Evolutionary conservation across 208 protist genomes (phyloP).

Genomic region (Wallacemonas rigidus): DNA sequence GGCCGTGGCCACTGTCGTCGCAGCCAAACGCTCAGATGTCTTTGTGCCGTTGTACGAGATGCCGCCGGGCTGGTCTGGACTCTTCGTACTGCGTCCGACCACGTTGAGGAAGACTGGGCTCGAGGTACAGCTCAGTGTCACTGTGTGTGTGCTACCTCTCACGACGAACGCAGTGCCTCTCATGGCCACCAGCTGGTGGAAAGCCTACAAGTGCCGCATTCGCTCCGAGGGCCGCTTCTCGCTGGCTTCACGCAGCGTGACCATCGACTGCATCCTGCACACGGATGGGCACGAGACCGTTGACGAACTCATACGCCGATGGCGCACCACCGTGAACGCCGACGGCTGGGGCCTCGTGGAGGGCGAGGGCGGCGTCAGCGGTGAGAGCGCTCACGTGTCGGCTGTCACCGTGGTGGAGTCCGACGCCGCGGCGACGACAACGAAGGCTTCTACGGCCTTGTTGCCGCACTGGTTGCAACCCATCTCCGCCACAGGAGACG

Average conservation of each 20-base stretch:
- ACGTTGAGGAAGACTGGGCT: neutral
- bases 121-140: neutral
- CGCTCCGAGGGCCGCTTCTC: neutral
- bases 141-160: slow-evolving; percentile 3
- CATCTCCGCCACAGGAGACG: neutral
- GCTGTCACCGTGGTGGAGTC: slow-evolving; percentile 1
- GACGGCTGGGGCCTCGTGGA: slow-evolving; percentile 64
- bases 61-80: slow-evolving; percentile 14
- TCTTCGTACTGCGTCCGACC: slow-evolving; percentile 9
- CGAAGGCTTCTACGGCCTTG: neutral
- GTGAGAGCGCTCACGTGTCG: slow-evolving; percentile 32
- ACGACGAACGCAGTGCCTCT: slow-evolving; percentile 19
- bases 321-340: slow-evolving; percentile 42
- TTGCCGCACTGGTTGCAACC: slow-evolving; percentile 8
- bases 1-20: neutral
- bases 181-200: slow-evolving; percentile 33
- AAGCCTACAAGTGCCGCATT: slow-evolving; percentile 22
- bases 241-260: slow-evolving; percentile 11
- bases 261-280: slow-evolving; percentile 16
- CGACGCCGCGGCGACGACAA: neutral
- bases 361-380: slow-evolving; percentile 27
- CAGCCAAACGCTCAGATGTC: neutral
- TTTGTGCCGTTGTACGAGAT: slow-evolving; percentile 1
- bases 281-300: slow-evolving; percentile 33
- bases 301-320: slow-evolving; percentile 32